phyloP scores from a whole-genome alignment of 2,329 filamentous ascomycete species.

The Pezicula neosporulosa region DNA sequence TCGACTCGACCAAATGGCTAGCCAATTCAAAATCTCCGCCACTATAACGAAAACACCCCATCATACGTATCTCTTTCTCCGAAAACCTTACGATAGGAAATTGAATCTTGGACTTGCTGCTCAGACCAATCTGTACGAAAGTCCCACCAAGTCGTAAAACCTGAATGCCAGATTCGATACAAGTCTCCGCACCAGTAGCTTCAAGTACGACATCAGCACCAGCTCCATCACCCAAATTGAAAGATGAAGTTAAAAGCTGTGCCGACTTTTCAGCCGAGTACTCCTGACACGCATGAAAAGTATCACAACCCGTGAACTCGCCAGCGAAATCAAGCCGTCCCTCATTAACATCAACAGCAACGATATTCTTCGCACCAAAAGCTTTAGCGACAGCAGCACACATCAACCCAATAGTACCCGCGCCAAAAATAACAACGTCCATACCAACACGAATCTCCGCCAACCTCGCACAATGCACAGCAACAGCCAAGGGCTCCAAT shows the following conservation, averaged over 20 bases:
- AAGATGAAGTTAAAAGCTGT: conserved; percentile 33
- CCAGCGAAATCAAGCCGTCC: conserved; percentile 38
- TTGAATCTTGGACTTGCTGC: conserved; percentile 28
- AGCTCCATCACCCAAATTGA: conserved; percentile 31
- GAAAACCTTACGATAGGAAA: conserved; percentile 49
- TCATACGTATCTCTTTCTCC: conserved; percentile 42
- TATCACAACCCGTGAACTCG: conserved; percentile 30
- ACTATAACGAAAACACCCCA: conserved; percentile 49
- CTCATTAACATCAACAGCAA: conserved; percentile 42
- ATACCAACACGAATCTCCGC: neutral
- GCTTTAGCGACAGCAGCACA: conserved; percentile 43
- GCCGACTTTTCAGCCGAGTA: conserved; percentile 36
- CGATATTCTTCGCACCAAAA: conserved; percentile 39
- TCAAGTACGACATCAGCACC: conserved; percentile 49
- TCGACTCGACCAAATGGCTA: conserved; percentile 37
- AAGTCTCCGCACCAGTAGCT: conserved; percentile 41
- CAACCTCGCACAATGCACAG: neutral
- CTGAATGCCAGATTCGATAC: conserved; percentile 44
- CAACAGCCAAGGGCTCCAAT: conserved; percentile 38
- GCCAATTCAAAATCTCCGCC: conserved; percentile 46
- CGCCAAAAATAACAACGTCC: conserved; percentile 38
- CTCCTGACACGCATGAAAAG: conserved; percentile 17
- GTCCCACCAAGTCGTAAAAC: conserved; percentile 42
- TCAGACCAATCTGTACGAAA: conserved; percentile 44
- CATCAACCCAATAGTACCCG: conserved; percentile 45